Evolutionary conservation across 106 monocot species (phyloP).

Genomic region (Dendrobium huoshanense): DNA sequence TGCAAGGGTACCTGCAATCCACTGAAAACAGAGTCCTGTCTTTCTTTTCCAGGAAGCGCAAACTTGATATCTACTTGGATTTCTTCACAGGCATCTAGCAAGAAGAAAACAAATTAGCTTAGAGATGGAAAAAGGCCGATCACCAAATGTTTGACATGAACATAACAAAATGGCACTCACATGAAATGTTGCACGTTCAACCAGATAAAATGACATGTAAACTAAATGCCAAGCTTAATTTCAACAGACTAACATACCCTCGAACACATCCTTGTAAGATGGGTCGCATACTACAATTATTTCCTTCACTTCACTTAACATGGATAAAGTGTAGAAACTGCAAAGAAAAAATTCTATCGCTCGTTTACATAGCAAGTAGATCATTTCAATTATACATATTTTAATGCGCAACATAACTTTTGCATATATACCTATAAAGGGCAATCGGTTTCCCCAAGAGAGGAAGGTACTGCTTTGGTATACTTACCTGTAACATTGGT

Average conservation of each 20-base stretch:
- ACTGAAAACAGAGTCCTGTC: slow-evolving; percentile 96
- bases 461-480: slow-evolving; percentile 97
- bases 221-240: slow-evolving; percentile 5
- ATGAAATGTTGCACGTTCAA: not conserved
- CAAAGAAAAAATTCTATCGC: slow-evolving; percentile 5
- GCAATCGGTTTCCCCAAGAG: slow-evolving; percentile 91
- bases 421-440: slow-evolving; percentile 62
- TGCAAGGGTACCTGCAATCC: slow-evolving; percentile 73
- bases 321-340: slow-evolving; percentile 79
- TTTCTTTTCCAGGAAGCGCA: slow-evolving; percentile 93
- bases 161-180: not conserved
- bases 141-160: not conserved
- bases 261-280: slow-evolving; percentile 75
- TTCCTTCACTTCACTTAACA: slow-evolving; percentile 88
- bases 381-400: not conserved
- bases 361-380: not conserved
- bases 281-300: slow-evolving; percentile 96
- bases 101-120: slow-evolving; percentile 7
- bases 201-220: not conserved
- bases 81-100: slow-evolving; percentile 50
- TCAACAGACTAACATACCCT: slow-evolving; percentile 41
- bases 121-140: not conserved
- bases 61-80: slow-evolving; percentile 63
- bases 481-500: slow-evolving; percentile 47
- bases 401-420: not conserved